Evolutionary conservation across 2,329 filamentous ascomycete genomes (phyloP), one percentile per base, ranked within the genome.

Genomic region (Sporothrix pallida): DNA sequence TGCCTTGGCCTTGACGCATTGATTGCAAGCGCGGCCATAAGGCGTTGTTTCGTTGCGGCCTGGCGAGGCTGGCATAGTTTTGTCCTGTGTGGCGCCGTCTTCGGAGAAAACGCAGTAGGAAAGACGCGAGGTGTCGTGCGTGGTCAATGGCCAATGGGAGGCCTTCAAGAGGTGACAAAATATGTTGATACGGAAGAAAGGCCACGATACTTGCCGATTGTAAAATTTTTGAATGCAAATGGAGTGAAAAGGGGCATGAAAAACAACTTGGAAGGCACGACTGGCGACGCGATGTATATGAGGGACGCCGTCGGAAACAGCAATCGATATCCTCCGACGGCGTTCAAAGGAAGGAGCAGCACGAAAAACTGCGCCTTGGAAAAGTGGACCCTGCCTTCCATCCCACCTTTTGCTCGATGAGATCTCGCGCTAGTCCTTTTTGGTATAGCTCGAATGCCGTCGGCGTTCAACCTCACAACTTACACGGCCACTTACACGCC

Each of bases 1-100:
- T 20, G 74, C 72, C 70, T 75, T 75, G 70, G 70, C 69, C 31
- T 65, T 72, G 31, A 69, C 74, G 42, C 74, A 75, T 13, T 74
- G 69, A n/a, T 13, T 67, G 60, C 74, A 75, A 4, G 72, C 74
- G 1, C 63, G 50, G 26, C 74, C 72, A 37, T 75, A 75, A 0
- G 72, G 48, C 26, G 72, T 71, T 9, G 63, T 69, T 10, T 72
- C 52, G 37, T 26, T n/a, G 65, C 68, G 68, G 12, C 68, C 50
- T 2, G 50, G 31, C 68, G 68, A 42, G 52, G 17, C 52, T 31
- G 52, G 52, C 68, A 70, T 70, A 8, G 62, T 37, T 67, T 23
- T 52, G 23, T 13, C 10, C 5, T 10, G 46, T 54, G 48, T 17
- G 7, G 37, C 17, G 17, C 37, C 7, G 31, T 37, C 31, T 37